Conservation (phyloP, 495 filamentous ascomycete species). For the Filosporella fistucella region DNA sequence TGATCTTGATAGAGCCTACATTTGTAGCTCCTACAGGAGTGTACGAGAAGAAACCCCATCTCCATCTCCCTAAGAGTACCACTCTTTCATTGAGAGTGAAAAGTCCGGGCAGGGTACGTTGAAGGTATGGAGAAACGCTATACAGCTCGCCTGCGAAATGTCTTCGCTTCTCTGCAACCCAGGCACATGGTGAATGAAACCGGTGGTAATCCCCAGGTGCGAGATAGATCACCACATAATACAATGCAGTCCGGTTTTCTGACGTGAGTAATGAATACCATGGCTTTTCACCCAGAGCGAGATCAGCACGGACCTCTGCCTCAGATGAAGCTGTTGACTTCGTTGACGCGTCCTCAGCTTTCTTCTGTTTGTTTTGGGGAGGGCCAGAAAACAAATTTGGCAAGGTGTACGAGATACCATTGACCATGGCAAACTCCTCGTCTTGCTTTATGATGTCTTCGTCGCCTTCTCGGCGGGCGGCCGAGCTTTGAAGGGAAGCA, state of each 20-base stretch:
- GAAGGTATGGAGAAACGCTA: slow-evolving; percentile 90
- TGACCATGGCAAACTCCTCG: slow-evolving; percentile 91
- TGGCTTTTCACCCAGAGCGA: slow-evolving; percentile 67
- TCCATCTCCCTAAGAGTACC: slow-evolving; percentile 89
- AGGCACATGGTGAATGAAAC: slow-evolving; percentile 90
- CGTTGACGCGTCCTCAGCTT: slow-evolving; percentile 57
- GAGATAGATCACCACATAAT: slow-evolving; percentile 96
- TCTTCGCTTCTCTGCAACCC: slow-evolving; percentile 86
- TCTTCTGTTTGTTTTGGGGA: slow-evolving; percentile 22
- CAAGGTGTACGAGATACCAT: slow-evolving; percentile 94
- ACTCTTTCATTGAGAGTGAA: slow-evolving; percentile 98
- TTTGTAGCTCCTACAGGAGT: slow-evolving; percentile 98
- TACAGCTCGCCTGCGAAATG: slow-evolving; percentile 98
- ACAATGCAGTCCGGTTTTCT: slow-evolving; percentile 64
- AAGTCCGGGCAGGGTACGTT: slow-evolving; percentile 83
- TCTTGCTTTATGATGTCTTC: slow-evolving; percentile 68
- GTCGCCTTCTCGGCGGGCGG: slow-evolving; percentile 28
- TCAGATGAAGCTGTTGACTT: slow-evolving; percentile 63
- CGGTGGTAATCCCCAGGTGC: slow-evolving; percentile 98
- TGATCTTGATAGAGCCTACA: slow-evolving; percentile 93
- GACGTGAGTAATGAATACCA: slow-evolving; percentile 68
- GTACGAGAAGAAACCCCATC: slow-evolving; percentile 95
- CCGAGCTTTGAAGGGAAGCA: slow-evolving; percentile 4
- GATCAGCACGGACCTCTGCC: slow-evolving; percentile 75
- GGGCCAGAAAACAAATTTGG: slow-evolving; percentile 83